Evolutionary conservation across 1,284 basidiomycete species (phyloP).

Genomic region (Pseudomicrostroma phylloplanum): DNA sequence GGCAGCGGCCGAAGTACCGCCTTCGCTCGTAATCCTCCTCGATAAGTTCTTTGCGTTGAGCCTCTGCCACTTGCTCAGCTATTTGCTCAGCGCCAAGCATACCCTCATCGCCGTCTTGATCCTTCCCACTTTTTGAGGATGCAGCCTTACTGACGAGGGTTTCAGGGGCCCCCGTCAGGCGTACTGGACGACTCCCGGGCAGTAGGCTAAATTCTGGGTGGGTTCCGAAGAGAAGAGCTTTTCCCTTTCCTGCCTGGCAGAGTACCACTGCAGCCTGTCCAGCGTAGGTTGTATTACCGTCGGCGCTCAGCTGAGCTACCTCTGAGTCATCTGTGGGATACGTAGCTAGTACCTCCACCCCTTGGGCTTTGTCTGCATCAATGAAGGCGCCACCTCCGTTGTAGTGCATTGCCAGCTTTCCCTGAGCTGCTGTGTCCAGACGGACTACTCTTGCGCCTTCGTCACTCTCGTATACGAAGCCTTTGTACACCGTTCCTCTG

Average conservation of each 20-base stretch:
- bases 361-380: slow-evolving; percentile 37
- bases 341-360: slow-evolving; percentile 52
- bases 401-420: slow-evolving; percentile 51
- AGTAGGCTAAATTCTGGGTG: slow-evolving; percentile 62
- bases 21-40: not conserved
- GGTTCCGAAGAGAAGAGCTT: slow-evolving; percentile 60
- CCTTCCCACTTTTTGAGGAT: too few species aligned
- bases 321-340: slow-evolving; percentile 39
- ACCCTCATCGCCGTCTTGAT: not conserved
- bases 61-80: not conserved
- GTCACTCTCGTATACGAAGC: slow-evolving; percentile 58
- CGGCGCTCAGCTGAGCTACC: not conserved
- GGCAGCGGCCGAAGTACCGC: not conserved
- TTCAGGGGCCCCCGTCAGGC: not conserved
- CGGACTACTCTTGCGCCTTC: slow-evolving; percentile 52
- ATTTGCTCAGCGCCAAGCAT: not conserved
- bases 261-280: slow-evolving; percentile 57
- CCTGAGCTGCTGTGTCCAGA: slow-evolving; percentile 20
- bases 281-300: slow-evolving; percentile 11
- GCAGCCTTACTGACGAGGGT: not conserved
- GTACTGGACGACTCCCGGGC: slow-evolving; percentile 54
- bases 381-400: slow-evolving; percentile 59
- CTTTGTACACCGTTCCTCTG: slow-evolving; percentile 58
- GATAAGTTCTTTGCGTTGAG: not conserved
- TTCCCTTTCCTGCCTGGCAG: slow-evolving; percentile 59